Evolutionary conservation across 2,329 filamentous ascomycete species (phyloP).

Genomic region (Neonectria magnoliae): DNA sequence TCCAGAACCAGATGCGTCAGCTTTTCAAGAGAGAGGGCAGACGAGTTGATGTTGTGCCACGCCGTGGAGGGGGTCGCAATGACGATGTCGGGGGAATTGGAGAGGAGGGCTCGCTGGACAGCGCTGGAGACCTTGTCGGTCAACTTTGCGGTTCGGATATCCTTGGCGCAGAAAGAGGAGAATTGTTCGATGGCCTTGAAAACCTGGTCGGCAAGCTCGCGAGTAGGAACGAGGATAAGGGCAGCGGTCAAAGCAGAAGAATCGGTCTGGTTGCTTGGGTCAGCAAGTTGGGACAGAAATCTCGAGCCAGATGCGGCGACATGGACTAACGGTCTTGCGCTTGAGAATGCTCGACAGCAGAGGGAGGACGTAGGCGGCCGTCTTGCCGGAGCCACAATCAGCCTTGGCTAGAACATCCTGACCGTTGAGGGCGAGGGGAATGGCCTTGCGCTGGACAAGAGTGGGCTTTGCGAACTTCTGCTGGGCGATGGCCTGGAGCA

Average conservation of each 20-base stretch:
- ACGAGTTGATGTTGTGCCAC: conserved; percentile 75
- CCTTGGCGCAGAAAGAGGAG: conserved; percentile 84
- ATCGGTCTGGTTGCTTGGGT: conserved; percentile 53
- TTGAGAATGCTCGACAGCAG: conserved; percentile 86
- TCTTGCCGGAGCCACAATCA: conserved; percentile 97
- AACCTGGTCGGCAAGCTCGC: conserved; percentile 93
- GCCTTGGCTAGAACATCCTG: conserved; percentile 92
- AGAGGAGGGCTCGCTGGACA: conserved; percentile 86
- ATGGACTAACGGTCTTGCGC: conserved; percentile 70
- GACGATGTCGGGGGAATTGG: conserved; percentile 87
- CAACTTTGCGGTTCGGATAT: conserved; percentile 84
- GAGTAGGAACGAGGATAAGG: conserved; percentile 93
- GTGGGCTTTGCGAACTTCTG: conserved; percentile 89
- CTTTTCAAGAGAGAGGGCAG: conserved; percentile 73
- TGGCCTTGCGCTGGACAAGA: conserved; percentile 86
- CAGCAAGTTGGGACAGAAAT: conserved; percentile 11
- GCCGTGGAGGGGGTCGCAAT: conserved; percentile 91
- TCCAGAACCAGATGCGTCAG: conserved; percentile 87
- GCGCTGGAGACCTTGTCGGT: conserved; percentile 90
- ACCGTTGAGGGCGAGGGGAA: conserved; percentile 87
- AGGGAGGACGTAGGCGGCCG: conserved; percentile 92
- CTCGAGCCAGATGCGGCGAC: neutral
- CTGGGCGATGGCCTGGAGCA: conserved; percentile 86
- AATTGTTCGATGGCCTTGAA: conserved; percentile 81
- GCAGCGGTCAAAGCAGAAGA: conserved; percentile 69